Evolutionary conservation across 2,329 filamentous ascomycete species (phyloP).

Genomic region (Pleoardoris graminearum): DNA sequence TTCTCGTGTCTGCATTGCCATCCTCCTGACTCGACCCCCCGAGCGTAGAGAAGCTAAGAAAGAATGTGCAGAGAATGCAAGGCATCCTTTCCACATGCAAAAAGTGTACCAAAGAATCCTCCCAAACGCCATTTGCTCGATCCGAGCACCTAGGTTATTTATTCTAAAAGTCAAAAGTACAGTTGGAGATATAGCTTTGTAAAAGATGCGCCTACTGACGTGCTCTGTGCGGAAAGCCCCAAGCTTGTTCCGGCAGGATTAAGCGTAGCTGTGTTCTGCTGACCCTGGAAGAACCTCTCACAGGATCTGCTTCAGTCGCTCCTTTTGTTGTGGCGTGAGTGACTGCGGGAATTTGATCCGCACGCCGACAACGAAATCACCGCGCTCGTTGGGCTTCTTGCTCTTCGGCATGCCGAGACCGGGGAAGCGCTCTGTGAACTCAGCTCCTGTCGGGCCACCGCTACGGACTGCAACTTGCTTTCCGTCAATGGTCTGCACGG

Average conservation of each 20-base stretch:
- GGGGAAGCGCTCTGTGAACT: slow-evolving; percentile 79
- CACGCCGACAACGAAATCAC: slow-evolving; percentile 86
- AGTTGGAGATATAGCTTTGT: background rate
- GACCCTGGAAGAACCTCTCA: slow-evolving; percentile 22
- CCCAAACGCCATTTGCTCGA: slow-evolving; percentile 6
- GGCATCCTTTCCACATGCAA: background rate
- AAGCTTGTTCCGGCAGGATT: too few relatives aligned
- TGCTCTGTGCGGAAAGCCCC: background rate
- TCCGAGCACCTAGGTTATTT: background rate
- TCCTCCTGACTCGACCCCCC: background rate
- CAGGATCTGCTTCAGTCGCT: slow-evolving; percentile 77
- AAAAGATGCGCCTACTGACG: background rate
- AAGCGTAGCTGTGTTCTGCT: background rate
- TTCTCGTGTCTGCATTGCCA: background rate
- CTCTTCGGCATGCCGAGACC: slow-evolving; percentile 91
- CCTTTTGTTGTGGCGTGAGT: slow-evolving; percentile 78
- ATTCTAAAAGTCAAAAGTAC: background rate
- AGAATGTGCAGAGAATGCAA: slow-evolving; percentile 5
- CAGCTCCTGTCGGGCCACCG: slow-evolving; percentile 81
- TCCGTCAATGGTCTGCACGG: slow-evolving; percentile 91
- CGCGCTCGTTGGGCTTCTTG: slow-evolving; percentile 82
- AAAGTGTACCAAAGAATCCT: background rate
- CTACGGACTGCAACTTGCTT: slow-evolving; percentile 81
- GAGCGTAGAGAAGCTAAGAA: background rate
- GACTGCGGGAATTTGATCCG: slow-evolving; percentile 89